Base-by-base conservation (phyloP, 2,329 filamentous ascomycete genomes). In the Aspergillus hortae region DNA sequence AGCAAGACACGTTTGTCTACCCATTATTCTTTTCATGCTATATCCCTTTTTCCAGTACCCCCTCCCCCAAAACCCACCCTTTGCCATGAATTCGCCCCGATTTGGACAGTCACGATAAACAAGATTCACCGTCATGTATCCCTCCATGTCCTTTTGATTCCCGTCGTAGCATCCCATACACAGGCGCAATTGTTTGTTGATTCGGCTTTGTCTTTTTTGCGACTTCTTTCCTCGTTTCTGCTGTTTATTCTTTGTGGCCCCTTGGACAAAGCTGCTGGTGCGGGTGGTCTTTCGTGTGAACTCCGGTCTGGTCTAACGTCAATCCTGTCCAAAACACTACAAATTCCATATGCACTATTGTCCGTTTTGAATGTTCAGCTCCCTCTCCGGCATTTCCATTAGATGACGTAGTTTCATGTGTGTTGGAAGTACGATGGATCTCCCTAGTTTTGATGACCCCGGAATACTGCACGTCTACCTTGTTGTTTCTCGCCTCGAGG, bases 81-180 rank as follows among this genome's bases (percentile, higher is more conserved):
- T 54, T 56, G 48, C 50, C 45, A 57, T 45, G 55, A 51, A 48
- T 44, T 57, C 30, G 41, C 42, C 30, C 52, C 60, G 51, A 47
- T 62, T 64, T 65, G 56, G 63, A 61, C 53, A 56, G 62, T 59
- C 61, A 73, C 65, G 72, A 73, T 73, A 73, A 69, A 69, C 61
- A 71, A 74, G 73, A 75, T 75, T 71, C 73, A 74, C 73, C 68
- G 57, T 75, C 73, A 74, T 75, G 73, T 75, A 75, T 63, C 65
- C 69, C 69, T 67, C 60, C 47, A 56, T 60, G 46, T 44, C 51
- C 50, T 52, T 56, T 52, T 51, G 27, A 49, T 49, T 51, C 52
- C 56, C 62, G 49, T 55, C 63, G 63, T 67, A 70, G 69, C 66
- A 70, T 70, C 61, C 57, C 68, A 70, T 72, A 70, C 69, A 69